Conservation (phyloP, 2,329 filamentous ascomycete species). For the Microdochium trichocladiopsis region DNA sequence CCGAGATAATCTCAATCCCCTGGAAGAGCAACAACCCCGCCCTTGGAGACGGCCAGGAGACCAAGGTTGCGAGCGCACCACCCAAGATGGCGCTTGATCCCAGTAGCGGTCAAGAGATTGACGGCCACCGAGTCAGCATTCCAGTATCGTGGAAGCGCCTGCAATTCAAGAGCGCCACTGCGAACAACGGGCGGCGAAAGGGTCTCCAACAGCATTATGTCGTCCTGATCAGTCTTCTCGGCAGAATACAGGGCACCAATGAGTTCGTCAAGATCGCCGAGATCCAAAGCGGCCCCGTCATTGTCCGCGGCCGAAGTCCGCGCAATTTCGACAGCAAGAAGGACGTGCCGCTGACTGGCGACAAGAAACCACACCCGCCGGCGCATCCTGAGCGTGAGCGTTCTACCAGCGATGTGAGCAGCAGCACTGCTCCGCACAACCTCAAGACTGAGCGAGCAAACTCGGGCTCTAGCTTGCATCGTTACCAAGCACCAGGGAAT, state of each 20-base stretch:
- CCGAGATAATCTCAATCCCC: slow-evolving; percentile 93
- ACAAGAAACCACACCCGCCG: slow-evolving; percentile 33
- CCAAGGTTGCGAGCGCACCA: slow-evolving; percentile 42
- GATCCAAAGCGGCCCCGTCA: slow-evolving; percentile 85
- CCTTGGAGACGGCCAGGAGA: slow-evolving; percentile 33
- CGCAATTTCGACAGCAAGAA: slow-evolving; percentile 91
- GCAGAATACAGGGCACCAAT: slow-evolving; percentile 57
- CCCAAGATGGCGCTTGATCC: slow-evolving; percentile 49
- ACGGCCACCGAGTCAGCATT: slow-evolving; percentile 71
- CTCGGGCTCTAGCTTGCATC: slow-evolving; percentile 6
- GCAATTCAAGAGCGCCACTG: slow-evolving; percentile 93
- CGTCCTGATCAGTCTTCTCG: slow-evolving; percentile 76
- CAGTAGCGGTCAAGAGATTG: slow-evolving; percentile 58
- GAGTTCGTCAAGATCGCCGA: slow-evolving; percentile 73
- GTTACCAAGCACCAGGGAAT: slow-evolving; percentile 14
- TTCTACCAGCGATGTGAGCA: slow-evolving; percentile 21
- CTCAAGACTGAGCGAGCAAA: slow-evolving; percentile 21
- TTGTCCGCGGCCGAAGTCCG: slow-evolving; percentile 86
- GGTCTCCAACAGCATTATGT: slow-evolving; percentile 94
- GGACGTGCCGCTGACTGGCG: slow-evolving; percentile 38
- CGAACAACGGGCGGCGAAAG: slow-evolving; percentile 90
- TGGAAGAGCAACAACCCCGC: slow-evolving; percentile 75
- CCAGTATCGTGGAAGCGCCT: slow-evolving; percentile 89
- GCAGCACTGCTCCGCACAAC: slow-evolving; percentile 3
- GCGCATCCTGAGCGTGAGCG: slow-evolving; percentile 40